Evolutionary conservation across 768 basidiomycete species (phyloP), one percentile per base, ranked within the genome.

Genomic region (Paxillus ammoniavirescens): DNA sequence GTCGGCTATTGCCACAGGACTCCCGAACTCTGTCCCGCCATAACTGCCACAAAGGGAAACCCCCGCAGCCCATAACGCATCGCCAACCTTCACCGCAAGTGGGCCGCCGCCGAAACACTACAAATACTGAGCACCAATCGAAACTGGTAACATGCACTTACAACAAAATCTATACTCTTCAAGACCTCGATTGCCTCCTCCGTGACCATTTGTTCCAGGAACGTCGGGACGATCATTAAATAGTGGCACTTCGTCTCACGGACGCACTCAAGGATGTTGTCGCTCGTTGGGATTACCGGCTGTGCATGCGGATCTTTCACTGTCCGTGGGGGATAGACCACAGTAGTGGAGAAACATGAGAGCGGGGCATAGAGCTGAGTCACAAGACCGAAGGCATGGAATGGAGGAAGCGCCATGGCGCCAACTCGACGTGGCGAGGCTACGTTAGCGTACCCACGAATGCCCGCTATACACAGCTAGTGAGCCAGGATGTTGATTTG

Each of bases 71-170:
- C 60, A 59, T 18, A 77, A 38, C 14, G 47, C 46, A n/a, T 77
- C 70, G 0, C 75, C 77, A 1, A 67, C 56, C 3, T 61, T 63
- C 49, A 69, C 57, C 12, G 72, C 67, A 5, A 78, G 45, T 8
- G 75, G 70, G 0, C 73, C 76, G n/a, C 77, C 76, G 10, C 68
- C 73, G 42, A 61, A 77, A 0, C 59, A 7, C 77, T 78, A 23
- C n/a, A 28, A 1, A 49, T 1, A 4, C 0, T 49, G 17, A 50
- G 42, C 23, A 3, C 12, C n/a, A 13, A 0, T 1, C 21, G 4
- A 10, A 4, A 8, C 14, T 2, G 7, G 21, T 15, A 8, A 28
- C 43, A 38, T 9, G 2, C 10, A 66, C 68, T 8, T 46, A 78
- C 73, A 9, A 76, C 61, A 28, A 33, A 54, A 0, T 64, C 45